These are phyloP conservation scores for Naumovozyma baii DNA, from an alignment of 805 yeast species.

Conservation along the genomic window DNA sequence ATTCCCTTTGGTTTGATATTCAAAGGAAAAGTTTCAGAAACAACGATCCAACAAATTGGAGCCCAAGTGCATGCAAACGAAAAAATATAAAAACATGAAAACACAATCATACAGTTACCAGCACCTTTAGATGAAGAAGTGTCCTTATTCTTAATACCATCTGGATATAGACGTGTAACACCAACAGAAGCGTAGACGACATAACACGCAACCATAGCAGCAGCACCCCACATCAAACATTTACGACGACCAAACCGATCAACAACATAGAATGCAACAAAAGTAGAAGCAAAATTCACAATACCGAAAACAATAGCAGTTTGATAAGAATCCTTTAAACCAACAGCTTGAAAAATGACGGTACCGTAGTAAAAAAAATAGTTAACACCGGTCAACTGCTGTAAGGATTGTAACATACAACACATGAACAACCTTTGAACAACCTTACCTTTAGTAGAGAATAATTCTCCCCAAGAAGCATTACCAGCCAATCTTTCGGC, in stretches of 20 bases:
- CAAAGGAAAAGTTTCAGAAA: conserved; percentile 60
- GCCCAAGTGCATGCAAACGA: conserved; percentile 68
- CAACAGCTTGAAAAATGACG: conserved; percentile 14
- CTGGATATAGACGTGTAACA: conserved; percentile 33
- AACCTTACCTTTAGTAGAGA: conserved; percentile 61
- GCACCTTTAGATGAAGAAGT: conserved; percentile 27
- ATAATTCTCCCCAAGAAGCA: conserved; percentile 54
- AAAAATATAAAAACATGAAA: conserved; percentile 44
- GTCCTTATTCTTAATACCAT: conserved; percentile 30
- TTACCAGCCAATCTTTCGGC: conserved; percentile 50
- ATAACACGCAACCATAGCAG: conserved; percentile 36
- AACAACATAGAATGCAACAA: conserved; percentile 38
- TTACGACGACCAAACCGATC: conserved; percentile 44
- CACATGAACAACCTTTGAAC: conserved; percentile 38
- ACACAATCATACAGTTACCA: conserved; percentile 33
- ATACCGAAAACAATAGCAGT: conserved; percentile 57
- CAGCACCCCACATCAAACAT: conserved; percentile 37
- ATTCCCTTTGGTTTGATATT: conserved; percentile 49
- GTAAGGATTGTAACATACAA: conserved; percentile 45
- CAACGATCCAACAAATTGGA: conserved; percentile 52
- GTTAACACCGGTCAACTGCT: conserved; percentile 55
- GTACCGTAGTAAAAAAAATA: conserved; percentile 58
- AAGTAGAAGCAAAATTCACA: conserved; percentile 42
- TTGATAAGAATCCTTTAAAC: conserved; percentile 45
- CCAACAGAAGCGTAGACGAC: conserved; percentile 48